Conservation (phyloP, 2,329 filamentous ascomycete genomes). For the Daldinia sp. region DNA sequence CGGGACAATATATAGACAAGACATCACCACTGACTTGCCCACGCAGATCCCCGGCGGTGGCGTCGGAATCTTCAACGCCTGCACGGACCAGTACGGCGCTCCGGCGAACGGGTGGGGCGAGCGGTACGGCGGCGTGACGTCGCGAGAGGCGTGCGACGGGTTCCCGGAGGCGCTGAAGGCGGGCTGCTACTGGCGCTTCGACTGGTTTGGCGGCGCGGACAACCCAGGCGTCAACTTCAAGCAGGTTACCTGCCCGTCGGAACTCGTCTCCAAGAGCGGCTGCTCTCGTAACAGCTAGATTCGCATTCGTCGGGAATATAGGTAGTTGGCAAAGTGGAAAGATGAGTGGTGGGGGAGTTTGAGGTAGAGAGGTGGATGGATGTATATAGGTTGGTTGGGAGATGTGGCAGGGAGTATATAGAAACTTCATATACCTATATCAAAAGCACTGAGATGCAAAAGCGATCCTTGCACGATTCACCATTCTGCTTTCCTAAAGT, state of each 20-base stretch:
- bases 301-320: not conserved
- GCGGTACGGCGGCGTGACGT: slow-evolving; percentile 68
- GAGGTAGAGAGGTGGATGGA: not conserved
- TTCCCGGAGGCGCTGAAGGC: slow-evolving; percentile 66
- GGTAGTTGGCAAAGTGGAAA: no score
- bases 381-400: slow-evolving; percentile 25
- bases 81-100: slow-evolving; percentile 59
- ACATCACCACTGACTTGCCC: not conserved
- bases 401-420: slow-evolving; percentile 17
- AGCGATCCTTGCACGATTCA: no score
- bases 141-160: slow-evolving; percentile 62
- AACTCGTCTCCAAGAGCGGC: slow-evolving; percentile 57
- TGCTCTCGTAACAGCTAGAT: slow-evolving; percentile 51
- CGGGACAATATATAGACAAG: not conserved
- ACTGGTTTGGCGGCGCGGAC: slow-evolving; percentile 71
- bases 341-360: not conserved
- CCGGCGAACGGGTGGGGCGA: slow-evolving; percentile 65
- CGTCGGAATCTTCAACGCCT: slow-evolving; percentile 65
- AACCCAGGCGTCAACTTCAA: slow-evolving; percentile 68
- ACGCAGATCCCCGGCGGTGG: slow-evolving; percentile 63
- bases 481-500: not conserved
- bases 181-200: slow-evolving; percentile 73
- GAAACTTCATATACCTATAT: slow-evolving; percentile 2
- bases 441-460: not conserved
- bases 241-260: slow-evolving; percentile 67